A percentile compares a stretch with the other conserved stretches of the same genome.
These are phyloP conservation scores for Ceratocystis eucalypticola DNA, from an alignment of 2,329 filamentous ascomycete species.

Conservation along the genomic window DNA sequence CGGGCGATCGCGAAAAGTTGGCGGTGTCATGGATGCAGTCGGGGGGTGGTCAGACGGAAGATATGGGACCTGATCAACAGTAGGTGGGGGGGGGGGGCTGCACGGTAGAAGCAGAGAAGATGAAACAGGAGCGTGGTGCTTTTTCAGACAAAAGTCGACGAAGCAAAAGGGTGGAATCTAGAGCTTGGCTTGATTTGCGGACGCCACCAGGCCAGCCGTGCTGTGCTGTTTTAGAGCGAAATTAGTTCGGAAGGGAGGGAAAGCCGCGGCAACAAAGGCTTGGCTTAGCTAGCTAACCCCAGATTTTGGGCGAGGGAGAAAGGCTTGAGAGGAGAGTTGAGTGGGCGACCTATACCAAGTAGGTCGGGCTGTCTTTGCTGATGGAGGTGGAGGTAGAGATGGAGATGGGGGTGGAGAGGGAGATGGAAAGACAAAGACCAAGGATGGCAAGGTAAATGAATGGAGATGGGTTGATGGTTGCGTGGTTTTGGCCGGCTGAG, in stretches of 20 bases:
- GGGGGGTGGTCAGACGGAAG: background rate
- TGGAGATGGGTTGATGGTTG: background rate
- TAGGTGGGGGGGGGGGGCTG: no score
- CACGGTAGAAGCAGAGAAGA: background rate
- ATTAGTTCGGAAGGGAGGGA: background rate
- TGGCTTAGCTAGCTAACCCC: background rate
- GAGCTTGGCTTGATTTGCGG: background rate
- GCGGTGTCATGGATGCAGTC: background rate
- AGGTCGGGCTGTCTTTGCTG: background rate
- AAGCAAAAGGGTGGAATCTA: background rate
- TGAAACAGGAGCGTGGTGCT: background rate
- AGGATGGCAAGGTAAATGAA: background rate
- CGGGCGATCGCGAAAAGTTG: background rate
- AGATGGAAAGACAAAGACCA: background rate
- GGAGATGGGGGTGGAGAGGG: background rate
- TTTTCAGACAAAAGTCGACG: background rate
- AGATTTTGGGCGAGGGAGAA: background rate
- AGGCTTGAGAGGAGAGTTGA: background rate
- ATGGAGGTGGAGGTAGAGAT: background rate
- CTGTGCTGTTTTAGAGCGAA: background rate
- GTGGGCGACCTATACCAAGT: background rate
- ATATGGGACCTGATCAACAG: background rate
- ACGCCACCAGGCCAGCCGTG: no score
- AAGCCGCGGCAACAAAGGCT: background rate
- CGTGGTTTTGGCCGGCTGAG: background rate